These are phyloP conservation scores for Astragalus glycyphyllos DNA, from an alignment of 306 rosid species.

Conservation along the genomic window DNA sequence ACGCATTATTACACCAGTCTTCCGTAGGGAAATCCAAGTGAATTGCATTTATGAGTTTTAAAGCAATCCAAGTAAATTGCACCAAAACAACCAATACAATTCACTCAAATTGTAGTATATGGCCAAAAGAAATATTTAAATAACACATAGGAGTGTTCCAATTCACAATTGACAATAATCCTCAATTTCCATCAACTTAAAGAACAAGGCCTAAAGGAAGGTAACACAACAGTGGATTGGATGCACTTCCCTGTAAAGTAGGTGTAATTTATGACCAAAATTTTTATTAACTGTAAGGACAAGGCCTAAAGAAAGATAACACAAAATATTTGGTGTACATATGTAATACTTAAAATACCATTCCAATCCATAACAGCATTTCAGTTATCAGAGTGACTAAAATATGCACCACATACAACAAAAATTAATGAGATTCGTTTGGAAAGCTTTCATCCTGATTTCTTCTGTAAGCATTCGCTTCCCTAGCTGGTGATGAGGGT, in stretches of 20 bases:
- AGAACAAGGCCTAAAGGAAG: background rate
- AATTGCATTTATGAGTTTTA: too few relatives aligned
- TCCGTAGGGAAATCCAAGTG: too few relatives aligned
- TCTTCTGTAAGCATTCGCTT: slow-evolving; percentile 24
- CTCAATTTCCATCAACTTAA: background rate
- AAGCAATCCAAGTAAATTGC: too few relatives aligned
- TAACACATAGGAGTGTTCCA: too few relatives aligned
- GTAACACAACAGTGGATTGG: background rate
- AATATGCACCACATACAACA: slow-evolving; percentile 4
- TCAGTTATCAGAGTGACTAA: background rate
- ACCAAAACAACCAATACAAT: too few relatives aligned
- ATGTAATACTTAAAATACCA: background rate
- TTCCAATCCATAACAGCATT: background rate
- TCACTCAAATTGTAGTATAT: too few relatives aligned
- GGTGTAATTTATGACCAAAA: too few relatives aligned
- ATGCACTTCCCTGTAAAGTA: background rate
- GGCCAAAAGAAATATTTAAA: too few relatives aligned
- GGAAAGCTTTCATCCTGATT: background rate
- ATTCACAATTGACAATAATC: too few relatives aligned
- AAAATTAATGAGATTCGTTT: background rate
- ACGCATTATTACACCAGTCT: too few relatives aligned
- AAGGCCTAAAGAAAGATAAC: background rate
- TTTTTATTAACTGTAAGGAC: too few relatives aligned
- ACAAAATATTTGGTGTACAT: background rate
- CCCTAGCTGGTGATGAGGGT: slow-evolving; percentile 1